These are phyloP conservation scores for Xylariaceae sp. DNA, from an alignment of 2,329 filamentous ascomycete species.

Conservation along the genomic window DNA sequence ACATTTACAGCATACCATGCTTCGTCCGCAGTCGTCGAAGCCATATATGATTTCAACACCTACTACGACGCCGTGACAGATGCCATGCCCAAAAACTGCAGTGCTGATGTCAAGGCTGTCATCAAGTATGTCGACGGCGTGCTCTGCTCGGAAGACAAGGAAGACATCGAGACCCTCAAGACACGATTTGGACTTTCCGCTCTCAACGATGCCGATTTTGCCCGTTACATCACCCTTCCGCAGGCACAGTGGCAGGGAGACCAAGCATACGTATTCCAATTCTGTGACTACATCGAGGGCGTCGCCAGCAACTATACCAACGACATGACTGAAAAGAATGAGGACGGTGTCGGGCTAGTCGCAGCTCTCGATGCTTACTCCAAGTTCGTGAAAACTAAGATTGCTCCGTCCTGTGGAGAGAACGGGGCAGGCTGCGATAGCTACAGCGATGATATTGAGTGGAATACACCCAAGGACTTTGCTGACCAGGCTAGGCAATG, in stretches of 20 bases:
- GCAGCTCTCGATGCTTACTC: conserved; percentile 43
- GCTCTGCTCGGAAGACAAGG: conserved; percentile 34
- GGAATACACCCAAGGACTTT: conserved; percentile 36
- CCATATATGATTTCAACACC: conserved; percentile 44
- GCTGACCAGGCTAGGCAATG: conserved; percentile 38
- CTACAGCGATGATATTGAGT: conserved; percentile 33
- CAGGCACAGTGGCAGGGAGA: conserved; percentile 37
- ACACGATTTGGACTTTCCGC: conserved; percentile 39
- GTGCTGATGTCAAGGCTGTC: conserved; percentile 43
- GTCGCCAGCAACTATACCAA: conserved; percentile 10
- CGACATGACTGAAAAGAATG: conserved; percentile 1
- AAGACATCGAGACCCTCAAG: conserved; percentile 38
- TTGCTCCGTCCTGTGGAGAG: conserved; percentile 33
- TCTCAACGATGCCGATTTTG: conserved; percentile 35
- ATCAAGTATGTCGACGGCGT: conserved; percentile 46
- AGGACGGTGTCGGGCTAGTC: conserved; percentile 39
- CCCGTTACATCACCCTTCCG: conserved; percentile 43
- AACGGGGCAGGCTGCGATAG: conserved; percentile 40
- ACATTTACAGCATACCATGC: conserved; percentile 49
- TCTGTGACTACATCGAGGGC: conserved; percentile 36
- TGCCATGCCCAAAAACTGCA: conserved; percentile 48
- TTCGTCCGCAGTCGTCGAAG: conserved; percentile 48
- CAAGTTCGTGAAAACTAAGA: conserved; percentile 36
- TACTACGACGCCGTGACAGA: conserved; percentile 48
- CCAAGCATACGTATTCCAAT: conserved; percentile 33